Evolutionary conservation across 768 basidiomycete genomes (phyloP), one percentile per base, ranked within the genome.

Genomic region (Fistulinella prunicolor): DNA sequence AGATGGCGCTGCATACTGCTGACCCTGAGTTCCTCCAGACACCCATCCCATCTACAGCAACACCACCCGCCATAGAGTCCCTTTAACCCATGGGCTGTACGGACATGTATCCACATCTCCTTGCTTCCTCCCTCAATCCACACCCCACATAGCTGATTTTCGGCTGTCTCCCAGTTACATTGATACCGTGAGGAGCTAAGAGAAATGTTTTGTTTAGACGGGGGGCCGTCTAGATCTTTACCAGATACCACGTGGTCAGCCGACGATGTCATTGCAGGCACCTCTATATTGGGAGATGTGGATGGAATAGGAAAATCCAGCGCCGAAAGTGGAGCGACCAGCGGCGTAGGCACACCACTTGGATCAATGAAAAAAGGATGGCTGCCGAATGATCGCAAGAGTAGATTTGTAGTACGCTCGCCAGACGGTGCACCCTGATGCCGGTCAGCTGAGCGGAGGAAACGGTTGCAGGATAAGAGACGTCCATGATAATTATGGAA

Each of bases 61-160:
- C 35, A 47, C 29, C 36, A 32, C 17, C 30, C 6, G 17, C 19
- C 13, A 26, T 51, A 51, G 3, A 29, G 42, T 24, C 54, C 55
- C n/a, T 44, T 56, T 29, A 46, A 34, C 9, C 49, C 55, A 39
- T 52, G 55, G 35, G 24, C 16, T 17, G 22, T 44, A 14, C 46
- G 53, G 38, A 52, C 43, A 26, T 56, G 49, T n/a, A 23, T 26
- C 46, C 43, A 56, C 19, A 51, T 26, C 36, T 56, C 46, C 40
- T 30, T 52, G 43, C 22, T 47, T 17, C 49, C 38, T 19, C 54
- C 55, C 37, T 56, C 45, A 7, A 56, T 37, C 49, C 45, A 44
- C 7, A 38, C n/a, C 22, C 46, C 43, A 21, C 36, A 52, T 12
- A 23, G 22, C 4, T n/a, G 19, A 23, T 36, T 26, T 10, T 24